phyloP scores from a whole-genome alignment of 768 basidiomycete species.

The Leccinum disarticulatum region DNA sequence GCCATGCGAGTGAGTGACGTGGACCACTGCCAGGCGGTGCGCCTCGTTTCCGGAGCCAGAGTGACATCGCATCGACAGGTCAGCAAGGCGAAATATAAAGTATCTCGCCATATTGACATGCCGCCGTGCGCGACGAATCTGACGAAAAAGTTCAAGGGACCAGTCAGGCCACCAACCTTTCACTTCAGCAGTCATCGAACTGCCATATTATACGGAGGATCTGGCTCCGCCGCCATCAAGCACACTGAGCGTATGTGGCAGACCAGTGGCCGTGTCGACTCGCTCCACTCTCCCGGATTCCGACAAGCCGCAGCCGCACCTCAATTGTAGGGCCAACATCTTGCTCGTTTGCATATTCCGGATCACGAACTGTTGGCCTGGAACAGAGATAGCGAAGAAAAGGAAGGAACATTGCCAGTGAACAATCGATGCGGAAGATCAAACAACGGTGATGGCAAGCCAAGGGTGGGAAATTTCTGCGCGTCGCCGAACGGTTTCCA shows the following conservation, averaged over 20 bases:
- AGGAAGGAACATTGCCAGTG: slow-evolving; percentile 2
- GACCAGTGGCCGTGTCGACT: not conserved
- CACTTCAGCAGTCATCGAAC: not conserved
- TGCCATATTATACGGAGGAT: not conserved
- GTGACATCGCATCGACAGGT: slow-evolving; percentile 6
- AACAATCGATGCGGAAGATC: slow-evolving; percentile 8
- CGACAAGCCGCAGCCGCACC: not conserved
- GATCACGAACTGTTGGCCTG: slow-evolving; percentile 5
- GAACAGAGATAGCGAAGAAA: not conserved
- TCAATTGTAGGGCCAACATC: not conserved
- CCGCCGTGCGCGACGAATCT: slow-evolving; percentile 4
- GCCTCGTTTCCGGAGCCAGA: slow-evolving; percentile 10
- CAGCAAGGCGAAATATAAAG: not conserved
- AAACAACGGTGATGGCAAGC: slow-evolving; percentile 11
- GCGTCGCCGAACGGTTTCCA: slow-evolving; percentile 24
- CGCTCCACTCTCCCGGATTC: slow-evolving; percentile 1
- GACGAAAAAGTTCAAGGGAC: slow-evolving; percentile 8
- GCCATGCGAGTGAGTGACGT: not conserved
- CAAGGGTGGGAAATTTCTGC: slow-evolving; percentile 6
- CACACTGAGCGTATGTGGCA: not conserved
- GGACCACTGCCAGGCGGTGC: slow-evolving; percentile 8
- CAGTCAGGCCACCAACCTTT: not conserved
- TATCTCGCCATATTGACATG: not conserved
- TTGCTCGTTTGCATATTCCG: not conserved
- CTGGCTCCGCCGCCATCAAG: not conserved